Percentiles rank a stretch among this genome's conserved stretches.
These are phyloP conservation scores for Teunomyces cretensis DNA, from an alignment of 805 yeast genomes.

Conservation along the genomic window DNA sequence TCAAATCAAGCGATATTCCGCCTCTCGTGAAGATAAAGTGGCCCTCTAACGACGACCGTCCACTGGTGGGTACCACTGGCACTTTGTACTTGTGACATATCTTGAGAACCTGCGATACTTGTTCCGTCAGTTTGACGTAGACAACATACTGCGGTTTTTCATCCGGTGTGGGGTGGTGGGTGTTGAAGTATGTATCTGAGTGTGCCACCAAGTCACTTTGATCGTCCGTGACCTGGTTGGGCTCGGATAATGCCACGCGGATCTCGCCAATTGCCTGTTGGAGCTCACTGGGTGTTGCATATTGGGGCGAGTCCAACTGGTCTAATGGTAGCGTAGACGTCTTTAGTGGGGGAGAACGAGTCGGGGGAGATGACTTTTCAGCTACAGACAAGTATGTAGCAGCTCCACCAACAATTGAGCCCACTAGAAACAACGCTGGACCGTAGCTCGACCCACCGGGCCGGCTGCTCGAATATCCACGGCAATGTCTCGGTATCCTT, in stretches of 20 bases:
- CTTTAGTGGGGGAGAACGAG: not conserved
- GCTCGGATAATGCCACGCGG: slow-evolving; percentile 17
- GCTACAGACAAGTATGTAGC: not conserved
- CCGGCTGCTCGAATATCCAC: not conserved
- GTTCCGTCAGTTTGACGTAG: slow-evolving; percentile 64
- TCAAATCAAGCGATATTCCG: slow-evolving; percentile 60
- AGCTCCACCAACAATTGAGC: not conserved
- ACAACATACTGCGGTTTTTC: slow-evolving; percentile 44
- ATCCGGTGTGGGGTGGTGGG: slow-evolving; percentile 29
- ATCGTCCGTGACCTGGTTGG: slow-evolving; percentile 21
- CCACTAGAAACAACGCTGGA: not conserved
- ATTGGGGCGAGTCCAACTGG: slow-evolving; percentile 19
- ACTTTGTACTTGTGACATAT: slow-evolving; percentile 58
- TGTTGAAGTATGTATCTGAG: slow-evolving; percentile 34
- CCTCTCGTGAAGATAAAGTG: slow-evolving; percentile 70
- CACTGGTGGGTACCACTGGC: slow-evolving; percentile 77
- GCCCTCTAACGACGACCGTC: slow-evolving; percentile 83
- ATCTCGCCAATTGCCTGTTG: slow-evolving; percentile 24
- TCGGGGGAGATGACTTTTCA: not conserved
- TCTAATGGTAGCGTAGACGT: slow-evolving; percentile 18
- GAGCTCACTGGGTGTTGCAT: slow-evolving; percentile 20
- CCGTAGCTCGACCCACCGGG: not conserved
- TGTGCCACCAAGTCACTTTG: slow-evolving; percentile 15
- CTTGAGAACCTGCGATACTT: slow-evolving; percentile 63
- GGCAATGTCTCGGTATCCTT: not conserved